A percentile compares a stretch with the other conserved stretches of the same genome.
Evolutionary conservation across 148 eudicot species (phyloP).

Genomic region (Polygonum maritimum): DNA sequence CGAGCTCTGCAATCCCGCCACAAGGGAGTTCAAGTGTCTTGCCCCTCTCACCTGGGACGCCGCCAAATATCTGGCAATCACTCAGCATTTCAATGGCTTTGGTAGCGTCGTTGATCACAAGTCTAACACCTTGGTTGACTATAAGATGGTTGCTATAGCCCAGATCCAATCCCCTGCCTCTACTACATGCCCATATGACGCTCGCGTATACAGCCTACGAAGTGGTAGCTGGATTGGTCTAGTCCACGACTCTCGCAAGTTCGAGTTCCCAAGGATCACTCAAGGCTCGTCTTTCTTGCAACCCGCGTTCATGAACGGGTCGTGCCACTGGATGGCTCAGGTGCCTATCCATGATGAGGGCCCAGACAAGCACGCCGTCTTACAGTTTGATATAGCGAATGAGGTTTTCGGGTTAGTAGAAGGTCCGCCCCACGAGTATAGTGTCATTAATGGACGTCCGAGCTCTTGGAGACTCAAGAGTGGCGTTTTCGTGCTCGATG

Average conservation of each 20-base stretch:
- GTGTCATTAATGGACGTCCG: background rate
- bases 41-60: background rate
- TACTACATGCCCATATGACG: background rate
- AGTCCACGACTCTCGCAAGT: too few species aligned
- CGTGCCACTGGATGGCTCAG: background rate
- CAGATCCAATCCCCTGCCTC: background rate
- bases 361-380: background rate
- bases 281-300: background rate
- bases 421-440: background rate
- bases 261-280: too few species aligned
- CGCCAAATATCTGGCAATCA: too few species aligned
- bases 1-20: background rate
- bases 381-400: background rate
- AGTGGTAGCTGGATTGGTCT: background rate
- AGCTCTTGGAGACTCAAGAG: background rate
- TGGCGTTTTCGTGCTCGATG: background rate
- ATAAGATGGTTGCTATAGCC: background rate
- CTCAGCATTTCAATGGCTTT: background rate
- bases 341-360: background rate
- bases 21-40: background rate
- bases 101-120: background rate
- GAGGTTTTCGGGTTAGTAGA: background rate
- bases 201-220: background rate
- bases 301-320: background rate
- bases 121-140: background rate